Evolutionary conservation across 495 filamentous ascomycete genomes (phyloP), one percentile per base, ranked within the genome.

Genomic region (Evernia prunastri): DNA sequence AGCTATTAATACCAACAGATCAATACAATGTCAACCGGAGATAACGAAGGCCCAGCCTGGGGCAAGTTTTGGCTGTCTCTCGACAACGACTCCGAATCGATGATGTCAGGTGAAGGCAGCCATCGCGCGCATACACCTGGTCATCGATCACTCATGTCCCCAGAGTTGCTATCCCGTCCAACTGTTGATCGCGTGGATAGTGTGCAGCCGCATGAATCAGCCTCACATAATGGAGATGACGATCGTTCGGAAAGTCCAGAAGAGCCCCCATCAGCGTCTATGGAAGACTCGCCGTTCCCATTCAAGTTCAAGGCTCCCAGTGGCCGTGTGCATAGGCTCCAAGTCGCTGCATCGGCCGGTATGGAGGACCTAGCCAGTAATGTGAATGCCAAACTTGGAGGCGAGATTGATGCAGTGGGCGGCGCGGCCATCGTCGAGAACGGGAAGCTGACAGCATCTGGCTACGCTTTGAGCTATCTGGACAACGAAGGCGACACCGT

Each of bases 281-380:
- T 81, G 42, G 85, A 88, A 71, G 89, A 91, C 60, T 72, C 80
- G 15, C 90, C 94, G 0, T 99, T 97, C 77, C 84, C 92, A 31
- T 97, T 99, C 86, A 99, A 99, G 75, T 99, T 99, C 84, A 97
- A 99, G 78, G 92, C 94, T 6, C 94, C 95, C 20, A 94, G 90
- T 73, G 94, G 95, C 49, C 89, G 94, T 47, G 92, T 97, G 33
- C 95, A 97, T 75, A 86, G 95, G 45, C 79, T 97, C 12, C 94
- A 96, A 71, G 87, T 97, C 8, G 77, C 86, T 65, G 87, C 91
- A 15, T 82, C 87, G 47, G 84, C 87, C 56, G 94, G 94, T 61
- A 84, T 99, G 64, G 84, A 80, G 43, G 88, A 94, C 53, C 84
- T 99, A 43, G 87, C 97, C 39, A 75, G 82, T 33, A 86, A 81